Conservation (phyloP, 1,284 basidiomycete genomes). For the Moesziomyces parantarcticus region DNA sequence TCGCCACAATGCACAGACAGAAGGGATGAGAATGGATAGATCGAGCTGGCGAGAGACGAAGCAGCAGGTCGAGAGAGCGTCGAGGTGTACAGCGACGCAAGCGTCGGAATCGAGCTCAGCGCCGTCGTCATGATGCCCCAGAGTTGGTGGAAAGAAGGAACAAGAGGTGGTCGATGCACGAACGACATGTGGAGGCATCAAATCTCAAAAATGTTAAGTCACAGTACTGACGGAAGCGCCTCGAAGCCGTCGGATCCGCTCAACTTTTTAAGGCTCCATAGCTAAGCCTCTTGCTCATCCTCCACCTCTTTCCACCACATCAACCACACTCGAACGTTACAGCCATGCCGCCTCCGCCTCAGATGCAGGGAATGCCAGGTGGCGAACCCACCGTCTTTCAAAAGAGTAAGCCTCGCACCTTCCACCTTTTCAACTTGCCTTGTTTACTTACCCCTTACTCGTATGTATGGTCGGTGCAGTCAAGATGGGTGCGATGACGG, state of each 20-base stretch:
- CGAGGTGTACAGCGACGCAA: slow-evolving; percentile 26
- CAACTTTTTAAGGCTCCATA: background rate
- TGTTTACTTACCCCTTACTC: no score
- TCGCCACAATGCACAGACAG: slow-evolving; percentile 23
- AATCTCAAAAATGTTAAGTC: background rate
- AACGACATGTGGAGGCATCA: slow-evolving; percentile 11
- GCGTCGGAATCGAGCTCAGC: slow-evolving; percentile 20
- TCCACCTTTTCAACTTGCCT: background rate
- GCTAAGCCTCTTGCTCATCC: background rate
- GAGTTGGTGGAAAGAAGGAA: background rate
- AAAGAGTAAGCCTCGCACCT: slow-evolving; percentile 30
- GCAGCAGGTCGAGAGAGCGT: slow-evolving; percentile 9
- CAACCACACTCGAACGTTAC: background rate
- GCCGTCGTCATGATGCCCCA: slow-evolving; percentile 15
- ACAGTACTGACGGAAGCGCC: no score
- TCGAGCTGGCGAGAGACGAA: slow-evolving; percentile 7
- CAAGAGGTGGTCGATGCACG: slow-evolving; percentile 1
- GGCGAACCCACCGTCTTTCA: slow-evolving; percentile 50
- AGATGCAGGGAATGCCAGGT: slow-evolving; percentile 42
- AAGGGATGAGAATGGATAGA: slow-evolving; percentile 30
- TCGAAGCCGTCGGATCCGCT: slow-evolving; percentile 5
- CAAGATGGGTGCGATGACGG: slow-evolving; percentile 65
- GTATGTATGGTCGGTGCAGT: no score
- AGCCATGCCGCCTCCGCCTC: slow-evolving; percentile 44
- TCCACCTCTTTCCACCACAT: background rate